phyloP scores from a whole-genome alignment of 192 early-diverging fungal genomes.

The Globomyces pollinis-pini region DNA sequence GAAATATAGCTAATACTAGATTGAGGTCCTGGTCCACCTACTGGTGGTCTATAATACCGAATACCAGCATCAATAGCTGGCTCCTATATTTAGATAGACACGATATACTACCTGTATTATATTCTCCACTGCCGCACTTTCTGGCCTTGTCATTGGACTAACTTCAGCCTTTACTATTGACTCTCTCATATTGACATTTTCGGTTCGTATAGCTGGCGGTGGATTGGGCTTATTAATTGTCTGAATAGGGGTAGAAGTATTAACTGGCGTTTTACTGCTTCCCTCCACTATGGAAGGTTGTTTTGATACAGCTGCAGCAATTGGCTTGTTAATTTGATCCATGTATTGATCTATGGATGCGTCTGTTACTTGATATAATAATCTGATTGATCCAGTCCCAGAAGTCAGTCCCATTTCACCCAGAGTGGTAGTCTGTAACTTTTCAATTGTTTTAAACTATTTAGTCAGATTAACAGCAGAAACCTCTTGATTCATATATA shows the following conservation, averaged over 20 bases:
- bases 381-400: conserved; percentile 62
- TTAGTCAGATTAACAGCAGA: background rate
- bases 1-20: background rate
- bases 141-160: background rate
- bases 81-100: background rate
- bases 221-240: background rate
- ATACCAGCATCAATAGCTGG: conserved; percentile 20
- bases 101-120: background rate
- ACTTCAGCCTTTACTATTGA: too few species aligned
- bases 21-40: conserved; percentile 16
- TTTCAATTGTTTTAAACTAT: conserved; percentile 51
- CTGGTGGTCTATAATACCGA: conserved; percentile 47
- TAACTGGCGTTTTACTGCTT: background rate
- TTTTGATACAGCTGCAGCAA: background rate
- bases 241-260: background rate
- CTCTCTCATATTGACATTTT: too few species aligned
- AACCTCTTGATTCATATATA: conserved; percentile 63
- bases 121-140: background rate
- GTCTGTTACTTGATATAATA: conserved; percentile 55
- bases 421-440: conserved; percentile 61
- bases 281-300: too few species aligned
- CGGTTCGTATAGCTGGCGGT: background rate
- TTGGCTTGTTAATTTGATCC: conserved; percentile 30
- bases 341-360: conserved; percentile 38
- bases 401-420: conserved; percentile 57